Evolutionary conservation across 179 eudicot species (phyloP), one percentile per base, ranked within the genome.

Genomic region (Carnegiea gigantea): DNA sequence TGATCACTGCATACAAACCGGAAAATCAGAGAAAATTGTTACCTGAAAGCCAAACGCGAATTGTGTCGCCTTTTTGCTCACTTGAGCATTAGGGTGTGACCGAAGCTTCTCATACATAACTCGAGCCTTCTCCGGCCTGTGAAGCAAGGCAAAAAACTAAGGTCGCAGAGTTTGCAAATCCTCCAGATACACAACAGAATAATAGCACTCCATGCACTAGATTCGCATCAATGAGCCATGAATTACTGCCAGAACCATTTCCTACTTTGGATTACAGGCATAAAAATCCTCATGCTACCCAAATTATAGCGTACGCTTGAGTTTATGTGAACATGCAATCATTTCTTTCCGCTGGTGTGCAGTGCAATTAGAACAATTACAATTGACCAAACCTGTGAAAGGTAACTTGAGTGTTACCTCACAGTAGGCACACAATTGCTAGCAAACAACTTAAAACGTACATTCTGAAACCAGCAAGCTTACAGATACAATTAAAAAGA

Each of bases 71-170:
- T 78, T 90, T 88, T 90, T 93, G 89, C 88, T 89, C 79, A 93
- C 95, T 86, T 80, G 78, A 84, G 85, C 88, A 84, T 86, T 91
- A 28, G 98, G 93, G 82, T 92, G 98, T 60, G 97, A 86, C 86
- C 91, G 93, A 78, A 95, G 98, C 83, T 86, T 95, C 88, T 92
- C 96, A 81, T 95, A 95, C 98, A 93, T 92, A 13, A 12, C 73
- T 75, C 89, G 95, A 62, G 98, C 98, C 79, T 93, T 90, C 53
- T 87, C 92, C 38, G 89, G 8, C 93, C 97, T 95, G 90, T 83
- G 82, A 75, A 80, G 4, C 43, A 82, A 79, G 71, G 71, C 68
- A 33, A 24, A 60, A 33, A 70, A 57, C 1, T 48, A 17, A 80
- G 26, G 30, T 14, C 21, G 59, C 28, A 26, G 15, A 60, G 57